Conservation (phyloP, 768 basidiomycete species). For the Crepidotus variabilis region DNA sequence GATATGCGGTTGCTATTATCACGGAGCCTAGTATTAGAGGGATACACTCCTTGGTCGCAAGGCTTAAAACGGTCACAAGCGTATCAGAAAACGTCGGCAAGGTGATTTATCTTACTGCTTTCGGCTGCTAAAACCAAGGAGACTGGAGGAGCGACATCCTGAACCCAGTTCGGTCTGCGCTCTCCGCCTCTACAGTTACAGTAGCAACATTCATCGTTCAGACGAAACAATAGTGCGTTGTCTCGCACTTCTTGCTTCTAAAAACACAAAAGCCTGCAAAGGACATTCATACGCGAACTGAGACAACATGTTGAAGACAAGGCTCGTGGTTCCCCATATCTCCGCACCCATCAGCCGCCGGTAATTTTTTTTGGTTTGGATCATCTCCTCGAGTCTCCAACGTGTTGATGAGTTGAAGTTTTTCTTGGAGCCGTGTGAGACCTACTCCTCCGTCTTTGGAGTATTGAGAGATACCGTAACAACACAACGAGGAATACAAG, state of each 20-base stretch:
- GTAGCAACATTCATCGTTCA: not conserved
- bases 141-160: not conserved
- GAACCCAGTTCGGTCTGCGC: not conserved
- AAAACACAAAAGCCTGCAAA: not conserved
- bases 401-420: not conserved
- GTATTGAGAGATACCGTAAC: too few species aligned
- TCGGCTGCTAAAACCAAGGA: constrained; percentile 12
- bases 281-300: not conserved
- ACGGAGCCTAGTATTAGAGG: constrained; percentile 18
- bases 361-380: not conserved
- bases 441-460: too few species aligned
- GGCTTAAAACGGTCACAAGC: constrained; percentile 31
- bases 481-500: too few species aligned
- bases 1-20: constrained; percentile 39
- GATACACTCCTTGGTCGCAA: constrained; percentile 34
- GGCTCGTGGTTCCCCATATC: not conserved
- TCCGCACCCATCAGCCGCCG: not conserved
- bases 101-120: constrained; percentile 43
- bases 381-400: not conserved
- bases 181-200: not conserved
- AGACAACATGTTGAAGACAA: not conserved
- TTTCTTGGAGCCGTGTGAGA: not conserved
- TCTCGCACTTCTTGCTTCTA: not conserved
- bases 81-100: constrained; percentile 59
- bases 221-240: not conserved